These are phyloP conservation scores for Toxicodendron radicans DNA, from an alignment of 345 rosid species.

Conservation along the genomic window DNA sequence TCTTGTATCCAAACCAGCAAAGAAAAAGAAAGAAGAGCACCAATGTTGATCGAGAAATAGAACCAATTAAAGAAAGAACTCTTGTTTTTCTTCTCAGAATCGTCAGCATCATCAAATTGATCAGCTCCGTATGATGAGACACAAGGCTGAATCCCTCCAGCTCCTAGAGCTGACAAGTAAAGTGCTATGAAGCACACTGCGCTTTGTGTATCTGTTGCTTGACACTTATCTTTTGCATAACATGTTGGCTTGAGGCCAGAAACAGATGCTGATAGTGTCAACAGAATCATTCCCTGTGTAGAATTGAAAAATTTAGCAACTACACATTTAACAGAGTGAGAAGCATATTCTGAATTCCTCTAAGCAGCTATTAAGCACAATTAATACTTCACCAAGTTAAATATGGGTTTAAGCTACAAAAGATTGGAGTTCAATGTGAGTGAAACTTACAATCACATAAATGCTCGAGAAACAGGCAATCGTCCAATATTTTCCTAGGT, in stretches of 20 bases:
- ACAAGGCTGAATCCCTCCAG: constrained; percentile 77
- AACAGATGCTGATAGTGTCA: constrained; percentile 62
- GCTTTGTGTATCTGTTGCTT: constrained; percentile 39
- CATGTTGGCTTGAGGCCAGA: constrained; percentile 57
- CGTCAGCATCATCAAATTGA: constrained; percentile 70
- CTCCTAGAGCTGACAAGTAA: constrained; percentile 65
- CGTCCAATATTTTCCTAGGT: constrained; percentile 82
- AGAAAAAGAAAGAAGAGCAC: constrained; percentile 66
- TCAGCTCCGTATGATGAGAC: constrained; percentile 80
- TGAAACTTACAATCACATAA: constrained; percentile 55
- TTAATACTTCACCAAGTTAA: background rate
- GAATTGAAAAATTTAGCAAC: background rate
- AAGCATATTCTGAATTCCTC: too few species aligned
- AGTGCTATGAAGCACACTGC: constrained; percentile 51
- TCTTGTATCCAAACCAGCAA: constrained; percentile 70
- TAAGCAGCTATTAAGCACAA: too few species aligned
- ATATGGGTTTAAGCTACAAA: background rate
- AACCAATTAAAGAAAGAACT: constrained; percentile 84
- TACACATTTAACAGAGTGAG: too few species aligned
- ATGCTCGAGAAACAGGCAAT: constrained; percentile 66
- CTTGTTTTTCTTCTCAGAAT: constrained; percentile 54
- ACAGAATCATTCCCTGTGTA: constrained; percentile 60
- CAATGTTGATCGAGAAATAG: constrained; percentile 64
- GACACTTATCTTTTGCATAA: constrained; percentile 28
- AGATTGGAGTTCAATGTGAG: background rate